Percentiles rank a stretch among this genome's conserved stretches.
Conservation (phyloP, 148 eudicot species). For the Camellia japonica region DNA sequence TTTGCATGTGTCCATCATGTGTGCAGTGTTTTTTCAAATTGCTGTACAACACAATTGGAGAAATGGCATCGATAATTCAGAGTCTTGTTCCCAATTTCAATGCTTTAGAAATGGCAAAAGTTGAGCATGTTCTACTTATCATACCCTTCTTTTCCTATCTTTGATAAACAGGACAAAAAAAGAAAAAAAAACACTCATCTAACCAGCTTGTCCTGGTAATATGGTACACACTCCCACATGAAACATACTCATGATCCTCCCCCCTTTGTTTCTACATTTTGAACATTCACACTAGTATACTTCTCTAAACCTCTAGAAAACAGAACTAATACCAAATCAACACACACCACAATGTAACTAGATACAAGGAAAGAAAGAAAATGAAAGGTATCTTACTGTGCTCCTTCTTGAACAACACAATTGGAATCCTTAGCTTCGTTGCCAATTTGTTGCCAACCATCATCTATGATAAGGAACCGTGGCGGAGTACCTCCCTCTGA, state of each 20-base stretch:
- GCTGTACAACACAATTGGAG: no score
- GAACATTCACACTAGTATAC: background rate
- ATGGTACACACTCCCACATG: background rate
- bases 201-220: background rate
- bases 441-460: constrained; percentile 99
- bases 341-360: background rate
- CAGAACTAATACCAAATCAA: background rate
- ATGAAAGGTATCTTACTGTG: constrained; percentile 64
- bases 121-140: background rate
- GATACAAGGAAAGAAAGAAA: background rate
- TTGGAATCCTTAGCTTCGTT: constrained; percentile 42
- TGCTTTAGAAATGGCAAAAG: background rate
- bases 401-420: constrained; percentile 88
- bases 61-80: no score
- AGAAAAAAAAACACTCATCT: background rate
- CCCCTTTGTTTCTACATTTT: background rate
- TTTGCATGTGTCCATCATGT: no score
- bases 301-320: background rate
- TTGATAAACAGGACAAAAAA: background rate
- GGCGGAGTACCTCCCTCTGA: constrained; percentile 81
- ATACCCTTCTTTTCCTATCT: background rate
- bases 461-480: constrained; percentile 89
- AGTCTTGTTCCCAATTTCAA: no score
- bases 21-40: no score
- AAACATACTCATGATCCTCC: background rate